Evolutionary conservation across 2,329 filamentous ascomycete species (phyloP), one percentile per base, ranked within the genome.

Genomic region (Paramyrothecium roridum): DNA sequence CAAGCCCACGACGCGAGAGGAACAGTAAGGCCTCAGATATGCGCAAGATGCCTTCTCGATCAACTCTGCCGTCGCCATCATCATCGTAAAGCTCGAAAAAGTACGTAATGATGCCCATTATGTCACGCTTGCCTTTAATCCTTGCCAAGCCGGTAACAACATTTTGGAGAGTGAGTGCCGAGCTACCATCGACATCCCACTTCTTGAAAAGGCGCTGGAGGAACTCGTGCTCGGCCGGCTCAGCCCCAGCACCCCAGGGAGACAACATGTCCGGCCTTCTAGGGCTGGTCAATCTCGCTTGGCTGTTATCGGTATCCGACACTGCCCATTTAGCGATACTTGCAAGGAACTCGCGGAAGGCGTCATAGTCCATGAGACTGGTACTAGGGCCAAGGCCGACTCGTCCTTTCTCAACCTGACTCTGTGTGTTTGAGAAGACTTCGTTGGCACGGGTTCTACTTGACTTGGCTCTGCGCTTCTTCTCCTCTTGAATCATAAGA

Each of bases 51-150:
- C 95, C 95, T 72, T 99, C 95, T 12, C 95, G 86, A 66, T 98
- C 95, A 6, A 99, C 93, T 63, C 85, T 91, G 23, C 95, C 95
- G 68, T 96, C 92, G 1, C 86, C 84, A 65, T 93, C 89, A 61
- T 99, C 93, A 68, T 99, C 95, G 70, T 98, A 97, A 1, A 99
- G 83, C 66, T 97, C 91, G 64, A 99, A 99, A 72, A 99, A 98
- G 73, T 98, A 98, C 57, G 87, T 95, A 67, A 99, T 98, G 56
- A 90, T 95, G 30, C 91, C 91, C 93, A 99, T 97, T 61, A 99
- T 97, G 71, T 99, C 95, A 49, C 88, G 87, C 54, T 89, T 92
- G 10, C 95, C 93, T 71, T 96, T 98, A 66, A 99, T 91, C 16
- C 90, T 86, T 2, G 93, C 93, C 48, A 99, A 79, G 1, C 95